phyloP scores from a whole-genome alignment of 495 filamentous ascomycete genomes.

The Pseudoneurospora amorphoporcata region DNA sequence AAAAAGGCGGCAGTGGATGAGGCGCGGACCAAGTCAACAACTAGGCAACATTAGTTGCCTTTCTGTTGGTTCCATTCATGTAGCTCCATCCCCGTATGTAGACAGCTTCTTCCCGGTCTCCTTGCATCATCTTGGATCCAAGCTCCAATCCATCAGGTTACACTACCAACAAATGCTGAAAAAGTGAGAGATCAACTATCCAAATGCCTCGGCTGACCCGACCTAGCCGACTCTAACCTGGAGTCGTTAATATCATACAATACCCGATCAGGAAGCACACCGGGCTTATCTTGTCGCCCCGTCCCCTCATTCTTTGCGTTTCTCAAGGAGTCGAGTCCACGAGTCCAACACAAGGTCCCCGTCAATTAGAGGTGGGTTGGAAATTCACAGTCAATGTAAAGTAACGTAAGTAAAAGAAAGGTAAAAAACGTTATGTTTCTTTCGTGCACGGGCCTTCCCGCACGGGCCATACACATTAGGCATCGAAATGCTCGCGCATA shows the following conservation, averaged over 20 bases:
- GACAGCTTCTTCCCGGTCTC: neutral
- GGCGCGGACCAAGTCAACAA: neutral
- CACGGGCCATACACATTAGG: too few relatives aligned
- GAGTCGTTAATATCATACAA: neutral
- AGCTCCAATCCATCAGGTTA: neutral
- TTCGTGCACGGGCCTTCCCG: too few relatives aligned
- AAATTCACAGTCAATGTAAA: too few relatives aligned
- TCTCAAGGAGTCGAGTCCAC: neutral
- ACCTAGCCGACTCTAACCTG: neutral
- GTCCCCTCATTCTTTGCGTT: neutral
- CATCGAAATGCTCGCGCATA: too few relatives aligned
- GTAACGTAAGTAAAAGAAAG: too few relatives aligned
- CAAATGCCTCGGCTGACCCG: neutral
- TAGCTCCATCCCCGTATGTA: neutral
- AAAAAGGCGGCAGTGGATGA: neutral
- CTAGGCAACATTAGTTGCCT: neutral
- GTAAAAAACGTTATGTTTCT: too few relatives aligned
- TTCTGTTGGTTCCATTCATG: neutral
- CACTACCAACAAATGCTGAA: neutral
- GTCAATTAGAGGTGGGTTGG: too few relatives aligned
- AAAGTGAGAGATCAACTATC: neutral
- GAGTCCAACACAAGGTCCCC: neutral
- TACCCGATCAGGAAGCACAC: neutral
- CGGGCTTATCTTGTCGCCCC: neutral
- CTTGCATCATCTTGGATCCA: neutral